Evolutionary conservation across 371 early-diverging fungal genomes (phyloP).

Genomic region (Syncephalastrum monosporum): DNA sequence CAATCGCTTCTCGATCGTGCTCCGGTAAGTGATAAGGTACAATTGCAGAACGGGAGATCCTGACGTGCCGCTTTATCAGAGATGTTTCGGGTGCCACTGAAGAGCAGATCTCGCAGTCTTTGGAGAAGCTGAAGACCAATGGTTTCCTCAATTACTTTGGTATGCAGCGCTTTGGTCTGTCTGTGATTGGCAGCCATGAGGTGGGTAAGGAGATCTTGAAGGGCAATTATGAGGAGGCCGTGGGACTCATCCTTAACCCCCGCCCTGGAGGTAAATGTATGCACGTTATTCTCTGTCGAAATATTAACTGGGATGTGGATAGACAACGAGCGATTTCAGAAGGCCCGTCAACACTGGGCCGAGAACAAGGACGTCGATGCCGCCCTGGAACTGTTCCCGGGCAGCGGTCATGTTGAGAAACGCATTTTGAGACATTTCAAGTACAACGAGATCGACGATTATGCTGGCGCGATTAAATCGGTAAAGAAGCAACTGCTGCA

Average conservation of each 20-base stretch:
- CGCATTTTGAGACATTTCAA: constrained; percentile 47
- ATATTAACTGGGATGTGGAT: not conserved
- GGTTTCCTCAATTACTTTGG: constrained; percentile 99
- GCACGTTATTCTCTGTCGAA: not conserved
- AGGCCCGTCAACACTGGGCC: constrained; percentile 73
- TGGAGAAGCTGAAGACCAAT: constrained; percentile 59
- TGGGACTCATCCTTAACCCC: constrained; percentile 78
- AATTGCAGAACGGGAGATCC: not conserved
- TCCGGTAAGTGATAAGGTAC: constrained; percentile 50
- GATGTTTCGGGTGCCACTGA: constrained; percentile 39
- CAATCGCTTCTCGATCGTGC: constrained; percentile 85
- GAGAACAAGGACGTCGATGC: constrained; percentile 60
- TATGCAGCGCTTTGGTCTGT: constrained; percentile 98
- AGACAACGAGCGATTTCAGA: constrained; percentile 57
- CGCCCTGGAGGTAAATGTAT: constrained; percentile 60
- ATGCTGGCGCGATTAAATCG: constrained; percentile 61
- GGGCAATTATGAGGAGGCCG: constrained; percentile 73
- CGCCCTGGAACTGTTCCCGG: constrained; percentile 70
- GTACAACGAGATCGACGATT: constrained; percentile 41
- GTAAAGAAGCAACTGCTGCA: constrained; percentile 31
- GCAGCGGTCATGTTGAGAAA: constrained; percentile 71
- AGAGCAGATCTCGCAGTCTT: constrained; percentile 50
- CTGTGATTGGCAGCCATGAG: constrained; percentile 79
- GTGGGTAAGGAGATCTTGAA: constrained; percentile 84
- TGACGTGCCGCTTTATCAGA: constrained; percentile 9